Evolutionary conservation across 345 rosid species (phyloP).

Genomic region (Gossypium rotundifolium): DNA sequence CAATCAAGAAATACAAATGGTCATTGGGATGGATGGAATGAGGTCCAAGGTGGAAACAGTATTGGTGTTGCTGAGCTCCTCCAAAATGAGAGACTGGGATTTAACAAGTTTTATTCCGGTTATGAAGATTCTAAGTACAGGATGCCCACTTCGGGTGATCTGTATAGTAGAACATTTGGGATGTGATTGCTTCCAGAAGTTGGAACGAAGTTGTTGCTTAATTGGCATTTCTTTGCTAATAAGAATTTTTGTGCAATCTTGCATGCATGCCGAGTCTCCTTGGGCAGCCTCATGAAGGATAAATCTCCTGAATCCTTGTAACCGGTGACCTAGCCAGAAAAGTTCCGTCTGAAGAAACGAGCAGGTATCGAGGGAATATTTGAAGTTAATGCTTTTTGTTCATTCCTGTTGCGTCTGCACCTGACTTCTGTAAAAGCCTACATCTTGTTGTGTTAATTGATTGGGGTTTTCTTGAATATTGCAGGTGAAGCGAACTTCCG

Average conservation of each 20-base stretch:
- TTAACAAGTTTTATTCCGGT: slow-evolving; percentile 49
- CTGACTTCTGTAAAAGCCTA: too few species aligned
- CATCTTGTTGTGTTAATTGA: too few species aligned
- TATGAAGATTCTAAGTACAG: slow-evolving; percentile 62
- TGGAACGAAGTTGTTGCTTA: slow-evolving; percentile 11
- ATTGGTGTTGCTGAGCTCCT: slow-evolving; percentile 60
- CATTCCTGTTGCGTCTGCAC: too few species aligned
- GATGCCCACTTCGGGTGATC: slow-evolving; percentile 61
- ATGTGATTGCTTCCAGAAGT: slow-evolving; percentile 31
- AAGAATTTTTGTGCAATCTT: too few species aligned
- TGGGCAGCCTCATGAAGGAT: neutral
- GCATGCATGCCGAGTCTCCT: neutral
- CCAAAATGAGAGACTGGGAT: slow-evolving; percentile 60
- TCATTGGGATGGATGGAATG: slow-evolving; percentile 74
- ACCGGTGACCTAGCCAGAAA: too few species aligned
- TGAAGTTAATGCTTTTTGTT: too few species aligned
- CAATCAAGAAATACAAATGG: slow-evolving; percentile 64
- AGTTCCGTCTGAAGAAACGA: too few species aligned
- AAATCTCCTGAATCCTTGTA: too few species aligned
- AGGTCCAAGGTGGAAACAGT: slow-evolving; percentile 52
- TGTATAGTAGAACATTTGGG: slow-evolving; percentile 67
- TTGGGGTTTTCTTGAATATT: too few species aligned
- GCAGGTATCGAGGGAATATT: too few species aligned
- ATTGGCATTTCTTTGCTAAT: slow-evolving; percentile 17
- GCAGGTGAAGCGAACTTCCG: too few species aligned